Conservation (phyloP, 1,284 basidiomycete genomes). For the Meripilus lineatus region DNA sequence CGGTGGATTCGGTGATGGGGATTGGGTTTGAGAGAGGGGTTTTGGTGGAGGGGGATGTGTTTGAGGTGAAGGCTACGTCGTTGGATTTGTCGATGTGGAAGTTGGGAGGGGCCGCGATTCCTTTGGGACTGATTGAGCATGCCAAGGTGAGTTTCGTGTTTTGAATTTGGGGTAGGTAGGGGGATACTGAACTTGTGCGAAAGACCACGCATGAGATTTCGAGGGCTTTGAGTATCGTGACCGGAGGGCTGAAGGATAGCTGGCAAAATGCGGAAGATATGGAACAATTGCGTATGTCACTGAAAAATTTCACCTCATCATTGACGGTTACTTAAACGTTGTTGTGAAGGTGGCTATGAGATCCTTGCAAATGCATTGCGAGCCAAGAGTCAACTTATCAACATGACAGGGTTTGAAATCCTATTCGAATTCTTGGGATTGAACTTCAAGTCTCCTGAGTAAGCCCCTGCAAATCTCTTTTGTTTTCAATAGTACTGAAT, state of each 20-base stretch:
- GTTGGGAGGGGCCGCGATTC: slow-evolving; percentile 77
- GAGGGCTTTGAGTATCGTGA: slow-evolving; percentile 65
- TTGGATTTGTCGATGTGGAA: slow-evolving; percentile 80
- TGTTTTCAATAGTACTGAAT: slow-evolving; percentile 4
- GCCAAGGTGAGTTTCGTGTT: slow-evolving; percentile 47
- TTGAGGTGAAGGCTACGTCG: slow-evolving; percentile 53
- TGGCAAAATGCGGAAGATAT: slow-evolving; percentile 94
- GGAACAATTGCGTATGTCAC: slow-evolving; percentile 72
- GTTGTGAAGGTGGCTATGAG: slow-evolving; percentile 74
- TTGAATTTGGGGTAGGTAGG: not conserved
- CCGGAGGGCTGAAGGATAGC: slow-evolving; percentile 73
- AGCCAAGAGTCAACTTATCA: slow-evolving; percentile 71
- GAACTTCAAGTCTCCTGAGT: slow-evolving; percentile 80
- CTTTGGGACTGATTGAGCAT: slow-evolving; percentile 76
- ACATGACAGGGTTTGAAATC: slow-evolving; percentile 70
- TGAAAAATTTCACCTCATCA: not conserved
- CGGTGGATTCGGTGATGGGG: not conserved
- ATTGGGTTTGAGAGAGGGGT: slow-evolving; percentile 17
- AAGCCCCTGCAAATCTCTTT: slow-evolving; percentile 22
- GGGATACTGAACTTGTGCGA: not conserved
- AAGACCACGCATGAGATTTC: slow-evolving; percentile 74
- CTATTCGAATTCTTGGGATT: slow-evolving; percentile 84
- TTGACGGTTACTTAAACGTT: not conserved
- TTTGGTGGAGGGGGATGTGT: slow-evolving; percentile 54
- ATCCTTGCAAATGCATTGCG: slow-evolving; percentile 75